Evolutionary conservation across 805 yeast genomes (phyloP).

Genomic region (Suhomyces emberorum): DNA sequence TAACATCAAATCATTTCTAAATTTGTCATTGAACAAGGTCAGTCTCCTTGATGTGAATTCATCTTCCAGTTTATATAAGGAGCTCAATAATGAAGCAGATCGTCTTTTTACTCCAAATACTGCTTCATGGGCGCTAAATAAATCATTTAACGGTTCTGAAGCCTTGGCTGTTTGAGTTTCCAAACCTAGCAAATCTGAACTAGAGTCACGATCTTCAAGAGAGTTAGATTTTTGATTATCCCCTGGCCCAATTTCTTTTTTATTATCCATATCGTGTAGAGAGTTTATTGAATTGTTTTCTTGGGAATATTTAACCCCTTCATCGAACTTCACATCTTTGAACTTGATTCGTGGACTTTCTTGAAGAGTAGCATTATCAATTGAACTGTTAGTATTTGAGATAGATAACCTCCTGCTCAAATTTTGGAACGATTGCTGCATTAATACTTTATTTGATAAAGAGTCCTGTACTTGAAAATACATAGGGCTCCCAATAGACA

Average conservation of each 20-base stretch:
- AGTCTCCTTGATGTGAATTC: not conserved
- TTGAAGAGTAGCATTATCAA: too few species aligned
- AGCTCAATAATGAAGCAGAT: not conserved
- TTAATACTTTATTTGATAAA: not conserved
- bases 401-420: slow-evolving; percentile 25
- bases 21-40: slow-evolving; percentile 10
- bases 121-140: slow-evolving; percentile 32
- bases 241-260: too few species aligned
- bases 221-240: too few species aligned
- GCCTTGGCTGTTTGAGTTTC: too few species aligned
- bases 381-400: too few species aligned
- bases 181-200: too few species aligned
- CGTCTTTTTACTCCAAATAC: slow-evolving; percentile 20
- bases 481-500: slow-evolving; percentile 22
- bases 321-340: slow-evolving; percentile 23
- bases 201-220: too few species aligned
- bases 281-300: not conserved
- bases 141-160: slow-evolving; percentile 13
- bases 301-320: not conserved
- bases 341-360: slow-evolving; percentile 12
- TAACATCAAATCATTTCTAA: slow-evolving; percentile 11
- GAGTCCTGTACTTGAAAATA: slow-evolving; percentile 13
- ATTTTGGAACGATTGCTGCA: slow-evolving; percentile 11
- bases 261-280: too few species aligned
- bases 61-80: not conserved